Evolutionary conservation across 805 yeast genomes (phyloP).

Genomic region (Sugiyamaella marilandica): DNA sequence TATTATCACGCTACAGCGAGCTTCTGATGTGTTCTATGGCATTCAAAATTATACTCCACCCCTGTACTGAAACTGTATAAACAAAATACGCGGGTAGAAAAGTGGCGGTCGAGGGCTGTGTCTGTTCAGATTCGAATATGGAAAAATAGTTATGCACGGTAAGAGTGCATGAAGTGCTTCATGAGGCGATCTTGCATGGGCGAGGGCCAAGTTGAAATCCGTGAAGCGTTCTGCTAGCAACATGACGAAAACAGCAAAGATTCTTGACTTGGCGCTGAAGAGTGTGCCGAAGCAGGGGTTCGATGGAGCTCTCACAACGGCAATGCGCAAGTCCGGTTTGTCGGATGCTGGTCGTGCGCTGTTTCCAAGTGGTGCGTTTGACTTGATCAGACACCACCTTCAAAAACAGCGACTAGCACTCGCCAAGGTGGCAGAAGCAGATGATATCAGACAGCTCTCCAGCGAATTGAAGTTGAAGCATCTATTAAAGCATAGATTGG

Average conservation of each 20-base stretch:
- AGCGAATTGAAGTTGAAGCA: constrained; percentile 35
- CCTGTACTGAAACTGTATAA: no score
- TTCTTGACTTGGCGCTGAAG: constrained; percentile 37
- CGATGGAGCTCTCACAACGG: constrained; percentile 43
- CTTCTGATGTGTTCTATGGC: no score
- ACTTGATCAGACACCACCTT: constrained; percentile 54
- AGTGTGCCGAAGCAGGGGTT: constrained; percentile 53
- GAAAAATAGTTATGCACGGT: no score
- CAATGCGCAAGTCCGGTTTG: constrained; percentile 45
- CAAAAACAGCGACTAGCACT: constrained; percentile 36
- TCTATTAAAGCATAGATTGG: constrained; percentile 42
- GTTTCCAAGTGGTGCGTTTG: constrained; percentile 42
- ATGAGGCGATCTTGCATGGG: no score
- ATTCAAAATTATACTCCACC: no score
- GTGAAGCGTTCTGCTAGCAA: neutral
- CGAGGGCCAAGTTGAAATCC: no score
- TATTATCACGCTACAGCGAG: no score
- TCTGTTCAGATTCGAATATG: no score
- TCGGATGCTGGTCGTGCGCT: constrained; percentile 47
- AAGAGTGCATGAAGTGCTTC: no score
- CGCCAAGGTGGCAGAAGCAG: constrained; percentile 25
- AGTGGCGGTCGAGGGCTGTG: no score
- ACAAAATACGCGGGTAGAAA: no score
- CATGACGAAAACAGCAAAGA: constrained; percentile 26
- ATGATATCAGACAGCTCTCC: constrained; percentile 16